Base-by-base conservation (phyloP, 345 rosid species). In the Orychophragmus violaceus region DNA sequence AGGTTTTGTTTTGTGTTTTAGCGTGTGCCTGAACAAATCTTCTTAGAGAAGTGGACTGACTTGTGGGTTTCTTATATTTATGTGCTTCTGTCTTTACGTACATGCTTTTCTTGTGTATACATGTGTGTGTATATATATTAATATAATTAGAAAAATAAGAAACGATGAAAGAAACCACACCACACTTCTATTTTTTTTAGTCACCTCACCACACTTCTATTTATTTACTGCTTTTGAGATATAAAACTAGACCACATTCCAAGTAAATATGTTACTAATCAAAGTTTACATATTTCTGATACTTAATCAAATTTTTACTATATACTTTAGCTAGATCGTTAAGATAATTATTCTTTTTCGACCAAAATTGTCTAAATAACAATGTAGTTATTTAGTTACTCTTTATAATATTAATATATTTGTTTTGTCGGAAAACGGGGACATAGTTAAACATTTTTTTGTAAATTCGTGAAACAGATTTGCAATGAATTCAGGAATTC, bases 21-120 rank as follows among this genome's bases (percentile, higher is more conserved):
- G 76, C 51, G 58, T 63, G 55, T 58, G 71, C 6, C 25, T 59
- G 62, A 42, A 66, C 72, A 73, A 73, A 73, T 73, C 77, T 59
- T 73, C 68, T 73, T 73, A 59, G 77, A 73, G 77, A 73, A 73
- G 62, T 73, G 77, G 57, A 73, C 72, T 66, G 57, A 73, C 72
- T 66, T 42, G 63, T 57, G 45, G 61, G 71, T 24, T 59, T 59
- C 54, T 66, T 24, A 41, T 66, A 59, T 73, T 51, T 66, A 73
- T 73, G 62, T 66, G 72, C 50, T 66, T 73, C 24, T 73, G 77
- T 73, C 71, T 59, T 73, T 74, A 61, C 69, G 19, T 67, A 67
- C 64, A 66, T 56, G 46, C 8, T 48, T 54, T 30, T 30, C 18
- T 22, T 14, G 17, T 64, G 35, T 71, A 48, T 58, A n/a, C n/a